A percentile compares a stretch with the other conserved stretches of the same genome.
phyloP scores from a whole-genome alignment of 2,329 filamentous ascomycete species.

The Tolypocladium inflatum region DNA sequence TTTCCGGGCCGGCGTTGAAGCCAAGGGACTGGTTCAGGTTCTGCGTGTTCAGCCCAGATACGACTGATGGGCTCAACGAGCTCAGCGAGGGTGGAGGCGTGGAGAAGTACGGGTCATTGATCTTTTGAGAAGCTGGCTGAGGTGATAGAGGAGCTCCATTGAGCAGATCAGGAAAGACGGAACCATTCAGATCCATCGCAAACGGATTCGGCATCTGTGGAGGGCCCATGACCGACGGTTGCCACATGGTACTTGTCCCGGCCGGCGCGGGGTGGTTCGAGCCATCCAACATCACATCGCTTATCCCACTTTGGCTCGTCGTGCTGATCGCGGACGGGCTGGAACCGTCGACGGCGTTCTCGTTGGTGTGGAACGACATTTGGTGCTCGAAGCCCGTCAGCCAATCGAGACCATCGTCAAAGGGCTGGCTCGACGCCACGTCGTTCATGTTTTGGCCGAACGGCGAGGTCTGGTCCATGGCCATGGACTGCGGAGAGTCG shows the following conservation, averaged over 20 bases:
- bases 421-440: conserved; percentile 45
- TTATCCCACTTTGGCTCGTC: conserved; percentile 82
- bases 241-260: conserved; percentile 55
- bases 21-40: conserved; percentile 57
- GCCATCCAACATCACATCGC: conserved; percentile 85
- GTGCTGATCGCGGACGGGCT: conserved; percentile 95
- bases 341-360: conserved; percentile 81
- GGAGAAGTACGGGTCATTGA: conserved; percentile 68
- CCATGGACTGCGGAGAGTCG: conserved; percentile 61
- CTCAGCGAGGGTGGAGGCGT: conserved; percentile 67
- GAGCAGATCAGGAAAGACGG: conserved; percentile 69
- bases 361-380: conserved; percentile 61
- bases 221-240: conserved; percentile 59
- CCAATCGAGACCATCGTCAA: conserved; percentile 81
- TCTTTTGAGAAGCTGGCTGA: conserved; percentile 60
- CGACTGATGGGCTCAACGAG: conserved; percentile 61
- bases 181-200: conserved; percentile 62
- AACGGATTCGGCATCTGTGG: conserved; percentile 61
- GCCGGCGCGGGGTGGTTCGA: conserved; percentile 52
- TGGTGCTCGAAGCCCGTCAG: conserved; percentile 68
- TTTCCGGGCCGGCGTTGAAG: conserved; percentile 58
- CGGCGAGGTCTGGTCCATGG: conserved; percentile 51
- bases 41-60: conserved; percentile 53
- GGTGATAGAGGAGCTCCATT: conserved; percentile 66
- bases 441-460: conserved; percentile 49